phyloP scores from a whole-genome alignment of 169 alveolate species.

The Toxoplasma gondii region DNA sequence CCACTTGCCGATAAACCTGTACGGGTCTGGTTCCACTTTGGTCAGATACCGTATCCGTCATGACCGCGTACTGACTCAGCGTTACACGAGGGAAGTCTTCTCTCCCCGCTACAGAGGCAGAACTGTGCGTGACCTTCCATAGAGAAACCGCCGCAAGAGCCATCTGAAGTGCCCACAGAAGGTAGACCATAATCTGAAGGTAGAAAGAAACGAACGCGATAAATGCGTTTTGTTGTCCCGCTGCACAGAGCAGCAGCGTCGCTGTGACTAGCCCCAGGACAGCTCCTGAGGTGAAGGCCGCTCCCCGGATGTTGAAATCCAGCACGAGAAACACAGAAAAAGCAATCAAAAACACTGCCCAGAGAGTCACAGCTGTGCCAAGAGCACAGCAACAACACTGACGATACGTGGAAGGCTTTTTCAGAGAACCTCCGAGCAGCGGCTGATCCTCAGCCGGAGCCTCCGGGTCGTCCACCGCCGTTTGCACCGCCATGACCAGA shows the following conservation, averaged over 20 bases:
- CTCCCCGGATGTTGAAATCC: conserved; percentile 60
- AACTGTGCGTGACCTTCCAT: background rate
- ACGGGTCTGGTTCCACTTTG: background rate
- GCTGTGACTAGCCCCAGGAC: conserved; percentile 63
- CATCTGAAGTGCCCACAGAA: conserved; percentile 55
- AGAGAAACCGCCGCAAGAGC: conserved; percentile 38
- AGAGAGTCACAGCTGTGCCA: conserved; percentile 61
- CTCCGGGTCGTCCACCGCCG: background rate
- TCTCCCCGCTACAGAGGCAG: background rate
- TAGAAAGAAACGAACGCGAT: conserved; percentile 64
- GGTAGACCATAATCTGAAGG: conserved; percentile 51
- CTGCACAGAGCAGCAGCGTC: conserved; percentile 56
- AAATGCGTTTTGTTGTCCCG: conserved; percentile 58
- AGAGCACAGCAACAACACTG: conserved; percentile 66
- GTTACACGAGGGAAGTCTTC: background rate
- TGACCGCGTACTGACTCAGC: background rate
- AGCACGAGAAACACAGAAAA: conserved; percentile 44
- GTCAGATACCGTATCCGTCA: background rate
- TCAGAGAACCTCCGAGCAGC: background rate
- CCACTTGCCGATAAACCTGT: background rate
- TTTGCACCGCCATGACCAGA: background rate
- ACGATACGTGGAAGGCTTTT: conserved; percentile 41
- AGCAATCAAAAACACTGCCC: conserved; percentile 67
- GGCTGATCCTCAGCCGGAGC: conserved; percentile 40
- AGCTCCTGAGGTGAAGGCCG: conserved; percentile 66